These are phyloP conservation scores for Stagonosporopsis rhizophila DNA, from an alignment of 2,329 filamentous ascomycete species.

Conservation along the genomic window DNA sequence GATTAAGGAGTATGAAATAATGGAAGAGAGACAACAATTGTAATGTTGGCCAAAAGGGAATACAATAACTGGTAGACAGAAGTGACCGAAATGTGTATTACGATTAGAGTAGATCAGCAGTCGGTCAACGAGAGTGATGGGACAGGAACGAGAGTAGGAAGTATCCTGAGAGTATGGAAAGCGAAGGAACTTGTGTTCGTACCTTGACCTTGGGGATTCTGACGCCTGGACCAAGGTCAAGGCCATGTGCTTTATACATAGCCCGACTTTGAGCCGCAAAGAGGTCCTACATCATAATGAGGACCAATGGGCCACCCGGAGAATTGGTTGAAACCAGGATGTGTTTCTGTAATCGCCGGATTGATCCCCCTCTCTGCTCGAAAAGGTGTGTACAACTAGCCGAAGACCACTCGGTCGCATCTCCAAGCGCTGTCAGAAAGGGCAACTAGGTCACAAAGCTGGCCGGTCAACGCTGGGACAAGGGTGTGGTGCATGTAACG, in stretches of 20 bases:
- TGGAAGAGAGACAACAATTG: slow-evolving; percentile 25
- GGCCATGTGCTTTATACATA: slow-evolving; percentile 43
- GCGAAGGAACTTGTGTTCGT: slow-evolving; percentile 43
- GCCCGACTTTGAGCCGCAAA: slow-evolving; percentile 28
- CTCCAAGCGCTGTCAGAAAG: slow-evolving; percentile 43
- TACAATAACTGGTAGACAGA: slow-evolving; percentile 24
- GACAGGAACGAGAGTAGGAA: slow-evolving; percentile 42
- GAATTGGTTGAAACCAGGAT: slow-evolving; percentile 50
- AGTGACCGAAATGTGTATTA: slow-evolving; percentile 42
- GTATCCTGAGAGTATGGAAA: slow-evolving; percentile 43
- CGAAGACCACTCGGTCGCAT: slow-evolving; percentile 38
- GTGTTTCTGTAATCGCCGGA: slow-evolving; percentile 52
- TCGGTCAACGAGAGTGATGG: slow-evolving; percentile 41
- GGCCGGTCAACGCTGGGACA: slow-evolving; percentile 39
- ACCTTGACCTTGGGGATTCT: slow-evolving; percentile 38
- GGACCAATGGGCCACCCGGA: slow-evolving; percentile 42
- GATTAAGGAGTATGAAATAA: slow-evolving; percentile 33
- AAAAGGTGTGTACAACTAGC: slow-evolving; percentile 42
- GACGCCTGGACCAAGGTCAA: slow-evolving; percentile 26
- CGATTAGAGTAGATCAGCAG: slow-evolving; percentile 37
- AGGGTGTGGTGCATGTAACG: slow-evolving; percentile 32
- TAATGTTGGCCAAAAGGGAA: slow-evolving; percentile 21
- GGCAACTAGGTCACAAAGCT: slow-evolving; percentile 32
- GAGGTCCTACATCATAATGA: slow-evolving; percentile 34
- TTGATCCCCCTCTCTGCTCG: slow-evolving; percentile 34